phyloP scores from a whole-genome alignment of 176 grass and related monocot species.

The Ensete ventricosum region DNA sequence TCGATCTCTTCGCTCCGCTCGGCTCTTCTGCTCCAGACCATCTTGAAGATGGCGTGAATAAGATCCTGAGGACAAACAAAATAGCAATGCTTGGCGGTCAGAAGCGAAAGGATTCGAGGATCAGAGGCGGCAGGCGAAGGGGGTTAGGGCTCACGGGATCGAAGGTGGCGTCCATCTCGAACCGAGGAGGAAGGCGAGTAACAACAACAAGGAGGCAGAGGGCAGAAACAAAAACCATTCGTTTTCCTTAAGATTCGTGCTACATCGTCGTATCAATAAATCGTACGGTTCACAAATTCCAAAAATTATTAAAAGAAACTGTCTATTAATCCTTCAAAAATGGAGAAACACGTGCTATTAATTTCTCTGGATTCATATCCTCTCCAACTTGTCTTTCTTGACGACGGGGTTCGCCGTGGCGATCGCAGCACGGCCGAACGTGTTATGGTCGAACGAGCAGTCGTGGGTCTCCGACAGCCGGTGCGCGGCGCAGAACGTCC shows the following conservation, averaged over 20 bases:
- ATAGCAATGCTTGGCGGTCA: background rate
- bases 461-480: too few species aligned
- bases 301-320: too few species aligned
- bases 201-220: too few species aligned
- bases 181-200: background rate
- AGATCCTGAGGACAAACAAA: slow-evolving; percentile 41
- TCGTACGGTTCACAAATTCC: too few species aligned
- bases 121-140: background rate
- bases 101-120: background rate
- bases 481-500: background rate
- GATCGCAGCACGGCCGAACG: background rate
- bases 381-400: background rate
- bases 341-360: too few species aligned
- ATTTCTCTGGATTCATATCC: too few species aligned
- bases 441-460: too few species aligned
- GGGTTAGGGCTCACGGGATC: background rate
- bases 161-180: background rate
- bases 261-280: too few species aligned
- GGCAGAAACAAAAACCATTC: too few species aligned
- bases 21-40: slow-evolving; percentile 49
- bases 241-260: too few species aligned
- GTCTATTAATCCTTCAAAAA: too few species aligned
- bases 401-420: background rate
- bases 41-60: slow-evolving; percentile 74
- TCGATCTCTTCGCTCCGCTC: slow-evolving; percentile 24